phyloP scores from a whole-genome alignment of 1,284 basidiomycete genomes.

The Hypsizygus ulmarius region DNA sequence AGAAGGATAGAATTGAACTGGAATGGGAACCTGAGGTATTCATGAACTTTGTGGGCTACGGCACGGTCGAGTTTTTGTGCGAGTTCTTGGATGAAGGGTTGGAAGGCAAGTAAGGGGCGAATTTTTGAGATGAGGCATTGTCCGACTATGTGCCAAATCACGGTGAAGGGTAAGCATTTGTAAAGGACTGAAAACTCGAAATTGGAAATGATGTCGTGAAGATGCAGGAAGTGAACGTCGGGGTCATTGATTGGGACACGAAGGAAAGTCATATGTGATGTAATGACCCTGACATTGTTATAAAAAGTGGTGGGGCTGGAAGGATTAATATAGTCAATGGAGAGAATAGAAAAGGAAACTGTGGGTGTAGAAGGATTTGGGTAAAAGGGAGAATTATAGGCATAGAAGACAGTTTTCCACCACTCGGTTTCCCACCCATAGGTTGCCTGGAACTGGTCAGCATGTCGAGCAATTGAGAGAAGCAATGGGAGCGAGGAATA shows the following conservation, averaged over 20 bases:
- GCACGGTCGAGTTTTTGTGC: neutral
- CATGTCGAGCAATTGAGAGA: neutral
- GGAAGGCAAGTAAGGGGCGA: conserved; percentile 1
- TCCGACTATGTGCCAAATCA: neutral
- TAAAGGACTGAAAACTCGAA: neutral
- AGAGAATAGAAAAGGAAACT: no score
- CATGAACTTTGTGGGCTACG: conserved; percentile 2
- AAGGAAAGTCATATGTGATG: conserved; percentile 12
- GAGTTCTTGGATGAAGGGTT: neutral
- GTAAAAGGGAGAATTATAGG: neutral
- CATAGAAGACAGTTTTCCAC: conserved; percentile 10
- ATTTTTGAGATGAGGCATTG: conserved; percentile 2
- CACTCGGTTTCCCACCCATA: conserved; percentile 20
- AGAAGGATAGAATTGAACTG: conserved; percentile 1
- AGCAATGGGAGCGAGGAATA: conserved; percentile 4
- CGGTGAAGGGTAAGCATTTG: neutral
- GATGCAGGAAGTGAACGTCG: neutral
- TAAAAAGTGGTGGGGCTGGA: neutral
- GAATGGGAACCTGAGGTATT: conserved; percentile 3
- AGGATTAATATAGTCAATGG: neutral
- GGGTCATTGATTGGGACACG: conserved; percentile 14
- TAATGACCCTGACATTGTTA: conserved; percentile 9
- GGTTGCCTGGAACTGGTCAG: conserved; percentile 13
- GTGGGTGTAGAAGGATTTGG: neutral
- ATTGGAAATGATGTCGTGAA: conserved; percentile 1